phyloP scores from a whole-genome alignment of 495 filamentous ascomycete species.

The Aspergillus carlsbadensis region DNA sequence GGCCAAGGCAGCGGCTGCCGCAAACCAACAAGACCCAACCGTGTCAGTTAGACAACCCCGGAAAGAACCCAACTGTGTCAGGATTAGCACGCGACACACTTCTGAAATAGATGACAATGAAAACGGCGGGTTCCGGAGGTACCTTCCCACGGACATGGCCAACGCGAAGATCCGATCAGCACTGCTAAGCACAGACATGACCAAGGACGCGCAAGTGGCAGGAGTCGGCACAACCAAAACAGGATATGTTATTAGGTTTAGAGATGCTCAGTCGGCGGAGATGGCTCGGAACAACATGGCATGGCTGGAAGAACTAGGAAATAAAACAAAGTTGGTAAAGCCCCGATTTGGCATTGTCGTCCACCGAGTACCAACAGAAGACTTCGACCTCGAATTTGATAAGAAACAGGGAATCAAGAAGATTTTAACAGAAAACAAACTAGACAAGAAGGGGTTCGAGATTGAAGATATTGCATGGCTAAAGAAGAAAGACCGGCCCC shows the following conservation, averaged over 20 bases:
- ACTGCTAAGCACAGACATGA: conserved; percentile 13
- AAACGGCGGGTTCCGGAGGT: conserved; percentile 13
- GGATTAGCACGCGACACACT: conserved; percentile 8
- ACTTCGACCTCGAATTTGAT: conserved; percentile 17
- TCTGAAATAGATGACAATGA: not conserved
- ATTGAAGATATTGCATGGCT: conserved; percentile 28
- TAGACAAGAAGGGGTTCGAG: conserved; percentile 14
- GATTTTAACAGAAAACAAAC: conserved; percentile 26
- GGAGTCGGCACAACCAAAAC: conserved; percentile 24
- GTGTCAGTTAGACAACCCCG: not conserved
- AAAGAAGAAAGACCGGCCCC: conserved; percentile 18
- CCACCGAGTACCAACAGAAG: conserved; percentile 24
- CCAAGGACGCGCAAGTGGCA: conserved; percentile 20
- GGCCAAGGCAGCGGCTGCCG: not conserved
- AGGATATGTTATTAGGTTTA: conserved; percentile 24
- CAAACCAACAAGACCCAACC: not conserved
- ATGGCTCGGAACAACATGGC: conserved; percentile 16
- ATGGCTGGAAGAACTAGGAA: conserved; percentile 19
- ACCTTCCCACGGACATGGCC: conserved; percentile 16
- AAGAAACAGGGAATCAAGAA: conserved; percentile 17
- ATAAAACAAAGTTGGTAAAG: conserved; percentile 16
- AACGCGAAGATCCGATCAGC: conserved; percentile 20
- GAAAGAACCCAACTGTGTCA: conserved; percentile 13
- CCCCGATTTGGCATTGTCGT: conserved; percentile 14
- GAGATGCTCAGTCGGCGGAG: conserved; percentile 13